Conservation (phyloP, 2,329 filamentous ascomycete species). For the Pseudogymnoascus sp. region DNA sequence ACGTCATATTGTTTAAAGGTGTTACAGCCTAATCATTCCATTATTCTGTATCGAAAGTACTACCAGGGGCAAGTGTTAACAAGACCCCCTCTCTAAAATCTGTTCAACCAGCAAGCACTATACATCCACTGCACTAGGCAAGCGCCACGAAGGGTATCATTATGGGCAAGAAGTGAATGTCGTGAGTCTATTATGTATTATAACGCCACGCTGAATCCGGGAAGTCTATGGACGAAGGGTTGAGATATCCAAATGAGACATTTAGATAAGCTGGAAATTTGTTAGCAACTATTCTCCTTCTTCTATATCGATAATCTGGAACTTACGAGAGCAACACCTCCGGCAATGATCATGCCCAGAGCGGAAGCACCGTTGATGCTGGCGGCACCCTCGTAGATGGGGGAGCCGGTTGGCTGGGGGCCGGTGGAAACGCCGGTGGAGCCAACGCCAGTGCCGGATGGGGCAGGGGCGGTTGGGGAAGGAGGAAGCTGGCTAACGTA, state of each 20-base stretch:
- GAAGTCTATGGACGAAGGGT: conserved; percentile 7
- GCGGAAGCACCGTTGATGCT: conserved; percentile 24
- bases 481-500: conserved; percentile 9
- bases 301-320: neutral
- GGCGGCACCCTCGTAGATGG: conserved; percentile 26
- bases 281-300: neutral
- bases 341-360: conserved; percentile 26
- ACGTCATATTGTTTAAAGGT: neutral
- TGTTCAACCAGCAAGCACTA: conserved; percentile 5
- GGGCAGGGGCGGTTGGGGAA: conserved; percentile 14
- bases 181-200: conserved; percentile 9
- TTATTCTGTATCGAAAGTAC: conserved; percentile 1
- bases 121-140: conserved; percentile 5
- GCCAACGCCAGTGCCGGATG: conserved; percentile 10
- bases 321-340: conserved; percentile 28
- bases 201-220: conserved; percentile 8
- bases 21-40: conserved; percentile 1
- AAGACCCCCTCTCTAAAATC: neutral
- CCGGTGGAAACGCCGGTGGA: conserved; percentile 20
- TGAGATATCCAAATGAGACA: conserved; percentile 4
- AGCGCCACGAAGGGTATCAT: conserved; percentile 8
- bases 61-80: neutral
- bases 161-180: conserved; percentile 8
- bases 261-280: neutral
- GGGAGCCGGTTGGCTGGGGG: conserved; percentile 19